These are phyloP conservation scores for Elaeis oleifera DNA, from an alignment of 202 grass and related monocot species.

Conservation along the genomic window DNA sequence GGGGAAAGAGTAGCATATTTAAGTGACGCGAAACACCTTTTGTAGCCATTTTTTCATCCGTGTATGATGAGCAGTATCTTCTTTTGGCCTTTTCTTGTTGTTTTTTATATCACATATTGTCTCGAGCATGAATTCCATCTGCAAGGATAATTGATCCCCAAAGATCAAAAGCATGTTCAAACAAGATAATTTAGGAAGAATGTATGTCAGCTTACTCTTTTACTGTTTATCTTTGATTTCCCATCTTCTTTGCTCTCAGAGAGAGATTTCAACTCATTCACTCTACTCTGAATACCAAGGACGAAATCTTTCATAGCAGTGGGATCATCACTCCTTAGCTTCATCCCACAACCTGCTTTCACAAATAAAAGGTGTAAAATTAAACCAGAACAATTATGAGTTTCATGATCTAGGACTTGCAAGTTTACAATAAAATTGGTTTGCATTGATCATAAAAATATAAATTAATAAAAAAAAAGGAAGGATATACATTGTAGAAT, in stretches of 20 bases:
- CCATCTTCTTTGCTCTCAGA: slow-evolving; percentile 34
- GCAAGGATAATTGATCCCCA: slow-evolving; percentile 23
- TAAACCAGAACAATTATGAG: too few relatives aligned
- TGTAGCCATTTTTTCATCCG: slow-evolving; percentile 90
- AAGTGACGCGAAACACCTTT: slow-evolving; percentile 38
- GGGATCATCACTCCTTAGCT: slow-evolving; percentile 74
- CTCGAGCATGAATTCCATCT: slow-evolving; percentile 97
- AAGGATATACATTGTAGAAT: slow-evolving; percentile 63
- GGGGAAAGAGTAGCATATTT: too few relatives aligned
- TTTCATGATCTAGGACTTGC: too few relatives aligned
- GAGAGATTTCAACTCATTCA: slow-evolving; percentile 51
- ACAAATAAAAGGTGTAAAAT: slow-evolving; percentile 2
- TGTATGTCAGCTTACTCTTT: slow-evolving; percentile 48
- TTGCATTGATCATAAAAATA: too few relatives aligned
- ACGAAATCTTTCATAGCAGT: slow-evolving; percentile 88
- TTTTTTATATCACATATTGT: slow-evolving; percentile 97
- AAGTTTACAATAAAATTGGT: too few relatives aligned
- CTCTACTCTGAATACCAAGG: slow-evolving; percentile 55
- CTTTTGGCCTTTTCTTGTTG: slow-evolving; percentile 82
- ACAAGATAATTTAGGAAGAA: slow-evolving; percentile 15
- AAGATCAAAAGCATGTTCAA: slow-evolving; percentile 17
- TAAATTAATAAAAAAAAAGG: too few relatives aligned
- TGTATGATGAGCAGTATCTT: slow-evolving; percentile 62
- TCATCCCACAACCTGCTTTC: slow-evolving; percentile 73
- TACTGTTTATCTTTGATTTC: slow-evolving; percentile 49